A percentile compares a stretch with the other conserved stretches of the same genome.
phyloP scores from a whole-genome alignment of 2,329 filamentous ascomycete genomes.

The Pestalotiopsis sp. region DNA sequence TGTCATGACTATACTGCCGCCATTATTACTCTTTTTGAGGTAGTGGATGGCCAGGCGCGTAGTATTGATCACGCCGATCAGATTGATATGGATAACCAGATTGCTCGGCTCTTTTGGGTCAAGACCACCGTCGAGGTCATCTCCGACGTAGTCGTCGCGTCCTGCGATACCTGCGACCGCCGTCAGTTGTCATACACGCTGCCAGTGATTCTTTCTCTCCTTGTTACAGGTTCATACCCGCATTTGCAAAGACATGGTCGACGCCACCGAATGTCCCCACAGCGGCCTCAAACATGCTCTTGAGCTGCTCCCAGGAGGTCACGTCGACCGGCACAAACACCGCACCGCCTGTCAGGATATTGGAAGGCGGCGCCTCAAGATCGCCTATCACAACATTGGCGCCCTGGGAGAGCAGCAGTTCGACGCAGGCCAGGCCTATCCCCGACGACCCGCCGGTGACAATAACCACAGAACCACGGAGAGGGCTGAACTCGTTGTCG shows the following conservation, averaged over 20 bases:
- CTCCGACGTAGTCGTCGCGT: not conserved
- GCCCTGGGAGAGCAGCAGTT: not conserved
- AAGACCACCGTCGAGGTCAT: not conserved
- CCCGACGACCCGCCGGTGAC: not conserved
- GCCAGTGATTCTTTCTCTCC: not conserved
- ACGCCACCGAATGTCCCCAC: not conserved
- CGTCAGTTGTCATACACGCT: not conserved
- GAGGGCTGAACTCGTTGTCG: not conserved
- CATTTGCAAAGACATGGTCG: slow-evolving; percentile 1
- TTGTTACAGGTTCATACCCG: not conserved
- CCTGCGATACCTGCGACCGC: not conserved
- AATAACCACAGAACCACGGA: not conserved
- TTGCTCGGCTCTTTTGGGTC: not conserved
- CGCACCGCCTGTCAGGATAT: not conserved
- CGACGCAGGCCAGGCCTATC: not conserved
- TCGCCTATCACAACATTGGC: not conserved
- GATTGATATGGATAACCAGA: not conserved
- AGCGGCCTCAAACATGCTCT: not conserved
- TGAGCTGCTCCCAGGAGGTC: not conserved
- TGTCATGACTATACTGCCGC: not conserved
- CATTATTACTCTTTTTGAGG: not conserved
- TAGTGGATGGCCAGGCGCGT: not conserved
- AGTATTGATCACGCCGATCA: not conserved
- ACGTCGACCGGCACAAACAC: not conserved
- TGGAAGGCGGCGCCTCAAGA: not conserved